These are phyloP conservation scores for Neurospora africana DNA, from an alignment of 495 filamentous ascomycete genomes.

Conservation along the genomic window DNA sequence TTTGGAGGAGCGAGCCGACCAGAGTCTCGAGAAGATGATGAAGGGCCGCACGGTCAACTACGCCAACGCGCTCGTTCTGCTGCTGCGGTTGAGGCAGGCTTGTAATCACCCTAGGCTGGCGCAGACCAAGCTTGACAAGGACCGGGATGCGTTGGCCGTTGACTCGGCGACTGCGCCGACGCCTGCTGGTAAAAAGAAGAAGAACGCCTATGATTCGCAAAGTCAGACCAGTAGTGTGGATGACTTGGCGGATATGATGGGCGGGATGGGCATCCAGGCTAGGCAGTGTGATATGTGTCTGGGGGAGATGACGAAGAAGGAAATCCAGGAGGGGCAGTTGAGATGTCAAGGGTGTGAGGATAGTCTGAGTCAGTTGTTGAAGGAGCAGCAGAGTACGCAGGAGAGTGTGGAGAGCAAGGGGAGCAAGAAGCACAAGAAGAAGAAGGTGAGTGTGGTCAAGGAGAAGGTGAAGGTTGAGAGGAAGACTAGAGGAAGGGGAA, in stretches of 20 bases:
- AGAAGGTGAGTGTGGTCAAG: conserved; percentile 17
- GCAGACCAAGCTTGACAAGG: conserved; percentile 70
- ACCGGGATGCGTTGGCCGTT: conserved; percentile 70
- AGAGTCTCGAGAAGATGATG: conserved; percentile 82
- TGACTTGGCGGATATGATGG: conserved; percentile 74
- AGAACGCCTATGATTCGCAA: conserved; percentile 38
- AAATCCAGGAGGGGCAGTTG: conserved; percentile 46
- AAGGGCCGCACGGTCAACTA: conserved; percentile 39
- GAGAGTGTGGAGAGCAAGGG: not conserved
- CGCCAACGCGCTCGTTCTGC: conserved; percentile 65
- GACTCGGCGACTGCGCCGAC: conserved; percentile 37
- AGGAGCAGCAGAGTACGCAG: conserved; percentile 10
- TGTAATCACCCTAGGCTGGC: conserved; percentile 90
- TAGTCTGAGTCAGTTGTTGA: conserved; percentile 25
- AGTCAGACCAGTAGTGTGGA: conserved; percentile 40
- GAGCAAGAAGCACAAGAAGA: conserved; percentile 22
- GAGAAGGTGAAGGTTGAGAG: conserved; percentile 27
- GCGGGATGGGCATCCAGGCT: conserved; percentile 65
- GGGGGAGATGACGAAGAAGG: conserved; percentile 50
- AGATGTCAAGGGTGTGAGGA: conserved; percentile 22
- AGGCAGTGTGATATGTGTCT: conserved; percentile 89
- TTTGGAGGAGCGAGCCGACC: conserved; percentile 73
- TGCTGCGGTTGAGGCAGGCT: conserved; percentile 79
- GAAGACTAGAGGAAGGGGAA: conserved; percentile 11
- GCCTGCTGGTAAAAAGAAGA: conserved; percentile 20